Base-by-base conservation (phyloP, 2,329 filamentous ascomycete species). In the Trichophyton mentagrophytes region DNA sequence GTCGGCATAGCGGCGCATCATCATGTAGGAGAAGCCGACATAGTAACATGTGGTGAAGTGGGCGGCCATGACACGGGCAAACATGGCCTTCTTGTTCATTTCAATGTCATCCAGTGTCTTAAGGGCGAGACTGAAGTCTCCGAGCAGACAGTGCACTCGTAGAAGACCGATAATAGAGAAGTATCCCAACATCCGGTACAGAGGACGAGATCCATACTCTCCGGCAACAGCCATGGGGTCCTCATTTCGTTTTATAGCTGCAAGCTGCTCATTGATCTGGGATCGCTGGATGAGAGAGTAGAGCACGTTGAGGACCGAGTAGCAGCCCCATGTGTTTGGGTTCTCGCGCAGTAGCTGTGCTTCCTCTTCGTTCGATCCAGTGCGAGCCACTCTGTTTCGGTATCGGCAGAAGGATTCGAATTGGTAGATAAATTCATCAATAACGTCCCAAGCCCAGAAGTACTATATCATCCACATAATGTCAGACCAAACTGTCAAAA, bases 11-110 rank as follows among this genome's bases (percentile, higher is more conserved):
- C 93, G 89, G 79, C 93, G 90, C 89, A 97, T 95, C 93, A 99
- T 99, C 92, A 99, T 97, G 87, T 99, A 99, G 68, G 90, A 95
- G 85, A 99, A 99, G 68, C 93, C 93, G 65, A 99, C 92, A 76
- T 97, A 97, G 85, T 99, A 99, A 85, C 97, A 99, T 66, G 93
- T 99, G 68, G 92, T 96, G 80, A 97, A 97, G 81, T 99, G 93
- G 62, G 93, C 93, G 60, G 93, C 92, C 93, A 99, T 97, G 74
- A 99, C 93, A 67, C 93, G 89, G 65, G 93, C 92, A 75, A 99
- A 99, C 89, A 97, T 97, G 76, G 93, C 91, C 82, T 97, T 97
- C 83, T 99, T 99, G 83, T 97, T 99, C 71, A 99, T 86, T 83
- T 99, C 93, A 72, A 99, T 97, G 74, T 97, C 92, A 75, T 99